Base-by-base conservation (phyloP, 2,329 filamentous ascomycete genomes). In the Calonectria multiphialidica region DNA sequence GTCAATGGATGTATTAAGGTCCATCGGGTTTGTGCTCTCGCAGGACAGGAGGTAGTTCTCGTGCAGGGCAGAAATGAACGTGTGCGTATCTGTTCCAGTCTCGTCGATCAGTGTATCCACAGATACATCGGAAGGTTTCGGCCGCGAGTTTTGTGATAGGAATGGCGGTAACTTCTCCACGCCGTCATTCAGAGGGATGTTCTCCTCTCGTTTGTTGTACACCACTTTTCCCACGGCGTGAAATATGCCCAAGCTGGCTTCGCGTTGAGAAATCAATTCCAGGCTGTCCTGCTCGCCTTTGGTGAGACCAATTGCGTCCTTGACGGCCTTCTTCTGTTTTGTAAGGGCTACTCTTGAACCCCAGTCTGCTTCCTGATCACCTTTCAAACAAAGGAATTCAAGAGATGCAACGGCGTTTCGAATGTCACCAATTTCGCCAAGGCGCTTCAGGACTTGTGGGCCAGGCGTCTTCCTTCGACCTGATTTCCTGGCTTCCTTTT, bases 191-290 rank as follows among this genome's bases (percentile, higher is more conserved):
- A 82, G 77, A 15, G 87, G 83, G 5, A 84, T 82, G 55, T 73
- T 81, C 33, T 93, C 91, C 25, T 93, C 89, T 55, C 97, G 90
- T 82, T 98, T 99, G 86, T 99, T 99, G 86, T 98, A 98, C 1
- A 98, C 93, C 2, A 99, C 94, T 81, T 97, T 98, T 4, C 96
- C 97, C 15, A 98, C 94, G 0, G 97, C 95, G 82, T 99, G 97
- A 80, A 99, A 99, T 63, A 99, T 95, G 1, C 96, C 97, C 3
- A 99, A 87, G 74, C 93, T 98, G 18, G 94, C 93, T 84, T 98
- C 97, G 68, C 97, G 91, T 79, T 96, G 95, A 1, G 94, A 95
- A 25, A 98, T 90, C 71, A 97, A 86, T 79, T 95, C 91, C 12
- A 98, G 84, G 6, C 92, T 96, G 74, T 97, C 93, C 71, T 90